phyloP scores from a whole-genome alignment of 2,329 filamentous ascomycete genomes.

The Pseudocercospora eumusae region DNA sequence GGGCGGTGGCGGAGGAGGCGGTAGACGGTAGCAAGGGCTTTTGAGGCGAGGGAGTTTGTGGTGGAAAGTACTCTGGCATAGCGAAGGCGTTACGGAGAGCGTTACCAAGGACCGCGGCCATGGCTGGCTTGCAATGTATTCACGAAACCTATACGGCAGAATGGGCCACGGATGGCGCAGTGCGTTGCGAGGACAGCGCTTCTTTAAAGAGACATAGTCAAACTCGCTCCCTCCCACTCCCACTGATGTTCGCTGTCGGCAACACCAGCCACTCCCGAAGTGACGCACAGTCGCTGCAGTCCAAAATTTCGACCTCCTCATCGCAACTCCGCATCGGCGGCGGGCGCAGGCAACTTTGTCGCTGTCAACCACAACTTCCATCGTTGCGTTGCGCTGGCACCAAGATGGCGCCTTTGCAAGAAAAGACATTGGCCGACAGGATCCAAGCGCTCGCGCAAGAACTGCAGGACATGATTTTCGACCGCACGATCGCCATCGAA shows the following conservation, averaged over 20 bases:
- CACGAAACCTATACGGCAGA: background rate
- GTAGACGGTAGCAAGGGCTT: background rate
- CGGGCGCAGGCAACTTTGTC: too few relatives aligned
- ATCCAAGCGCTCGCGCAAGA: conserved; percentile 13
- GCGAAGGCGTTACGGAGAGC: background rate
- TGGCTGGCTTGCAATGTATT: background rate
- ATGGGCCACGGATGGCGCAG: background rate
- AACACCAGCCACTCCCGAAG: too few relatives aligned
- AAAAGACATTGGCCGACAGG: background rate
- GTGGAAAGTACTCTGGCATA: background rate
- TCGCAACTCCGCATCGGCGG: too few relatives aligned
- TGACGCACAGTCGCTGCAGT: background rate
- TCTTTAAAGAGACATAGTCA: background rate
- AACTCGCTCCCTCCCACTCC: background rate
- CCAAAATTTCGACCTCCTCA: too few relatives aligned
- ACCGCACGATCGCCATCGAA: conserved; percentile 4
- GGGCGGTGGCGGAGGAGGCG: conserved; percentile 33
- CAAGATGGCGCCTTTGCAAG: background rate
- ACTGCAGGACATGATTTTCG: conserved; percentile 14
- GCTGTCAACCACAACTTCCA: too few relatives aligned
- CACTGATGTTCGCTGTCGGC: too few relatives aligned
- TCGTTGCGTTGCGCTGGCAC: background rate
- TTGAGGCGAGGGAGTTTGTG: background rate
- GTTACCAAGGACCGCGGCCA: background rate
- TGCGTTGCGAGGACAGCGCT: background rate